Conservation (phyloP, 352 stramenopile genomes). For the Ophiocytium majus region DNA sequence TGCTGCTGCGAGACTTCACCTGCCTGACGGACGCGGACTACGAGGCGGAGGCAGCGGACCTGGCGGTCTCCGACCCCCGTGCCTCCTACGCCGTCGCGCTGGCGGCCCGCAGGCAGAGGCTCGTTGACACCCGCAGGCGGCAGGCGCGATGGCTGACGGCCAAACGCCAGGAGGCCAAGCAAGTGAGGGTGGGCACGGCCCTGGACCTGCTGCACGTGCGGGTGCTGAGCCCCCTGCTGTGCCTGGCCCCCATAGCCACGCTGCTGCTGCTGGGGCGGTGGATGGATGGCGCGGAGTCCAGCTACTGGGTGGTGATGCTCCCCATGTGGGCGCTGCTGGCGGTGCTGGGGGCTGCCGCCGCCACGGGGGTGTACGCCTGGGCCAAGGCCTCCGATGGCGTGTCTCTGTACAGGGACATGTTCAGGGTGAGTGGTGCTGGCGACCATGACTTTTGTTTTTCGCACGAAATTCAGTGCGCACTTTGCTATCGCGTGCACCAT, state of each 20-base stretch:
- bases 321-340: conserved; percentile 6
- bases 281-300: conserved; percentile 15
- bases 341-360: neutral
- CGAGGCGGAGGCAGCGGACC: neutral
- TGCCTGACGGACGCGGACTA: neutral
- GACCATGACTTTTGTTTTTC: no score
- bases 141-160: neutral
- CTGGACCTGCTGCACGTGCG: neutral
- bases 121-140: neutral
- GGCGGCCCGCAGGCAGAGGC: neutral
- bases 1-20: conserved; percentile 17
- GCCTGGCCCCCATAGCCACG: neutral
- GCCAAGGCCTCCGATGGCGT: neutral
- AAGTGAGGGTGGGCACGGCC: neutral
- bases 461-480: no score
- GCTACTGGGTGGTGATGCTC: neutral
- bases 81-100: conserved; percentile 7
- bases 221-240: neutral
- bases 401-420: conserved; percentile 18
- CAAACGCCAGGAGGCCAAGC: neutral
- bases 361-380: neutral
- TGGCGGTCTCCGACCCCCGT: neutral
- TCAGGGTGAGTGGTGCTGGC: neutral
- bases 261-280: conserved; percentile 14
- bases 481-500: no score